A percentile compares a stretch with the other conserved stretches of the same genome.
Conservation (phyloP, 768 basidiomycete genomes). For the Lanmaoa rubissima region DNA sequence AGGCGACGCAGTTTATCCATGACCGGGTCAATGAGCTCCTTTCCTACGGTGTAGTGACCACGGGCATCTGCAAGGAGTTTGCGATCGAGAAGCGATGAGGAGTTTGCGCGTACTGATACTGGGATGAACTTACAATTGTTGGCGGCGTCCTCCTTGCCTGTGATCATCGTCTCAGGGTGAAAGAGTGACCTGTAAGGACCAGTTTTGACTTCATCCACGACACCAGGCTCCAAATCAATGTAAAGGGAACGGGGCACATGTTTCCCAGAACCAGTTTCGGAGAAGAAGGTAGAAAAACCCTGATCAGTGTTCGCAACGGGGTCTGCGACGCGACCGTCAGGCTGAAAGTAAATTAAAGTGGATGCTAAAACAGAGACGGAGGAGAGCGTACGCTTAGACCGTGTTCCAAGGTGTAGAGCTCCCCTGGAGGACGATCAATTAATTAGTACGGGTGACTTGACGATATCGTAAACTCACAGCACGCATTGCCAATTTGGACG, state of each 20-base stretch:
- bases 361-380: background rate
- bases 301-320: slow-evolving; percentile 57
- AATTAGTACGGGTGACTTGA: slow-evolving; percentile 6
- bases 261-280: slow-evolving; percentile 90
- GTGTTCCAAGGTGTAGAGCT: slow-evolving; percentile 97
- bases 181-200: slow-evolving; percentile 93
- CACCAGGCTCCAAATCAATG: slow-evolving; percentile 93
- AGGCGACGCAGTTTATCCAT: slow-evolving; percentile 97
- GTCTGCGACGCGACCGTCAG: slow-evolving; percentile 82
- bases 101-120: background rate
- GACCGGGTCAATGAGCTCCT: slow-evolving; percentile 95
- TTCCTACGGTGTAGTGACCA: slow-evolving; percentile 98
- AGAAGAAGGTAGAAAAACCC: slow-evolving; percentile 98
- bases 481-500: slow-evolving; percentile 93
- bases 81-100: slow-evolving; percentile 15
- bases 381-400: slow-evolving; percentile 77
- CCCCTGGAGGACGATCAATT: slow-evolving; percentile 54
- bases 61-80: slow-evolving; percentile 70
- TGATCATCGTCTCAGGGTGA: slow-evolving; percentile 96
- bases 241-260: slow-evolving; percentile 96
- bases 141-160: slow-evolving; percentile 98
- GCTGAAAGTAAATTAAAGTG: slow-evolving; percentile 45
- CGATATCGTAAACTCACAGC: slow-evolving; percentile 59
- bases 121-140: slow-evolving; percentile 85
- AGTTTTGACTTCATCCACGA: slow-evolving; percentile 91